These are phyloP conservation scores for Penicillium sp. DNA, from an alignment of 2,329 filamentous ascomycete species.

Conservation along the genomic window DNA sequence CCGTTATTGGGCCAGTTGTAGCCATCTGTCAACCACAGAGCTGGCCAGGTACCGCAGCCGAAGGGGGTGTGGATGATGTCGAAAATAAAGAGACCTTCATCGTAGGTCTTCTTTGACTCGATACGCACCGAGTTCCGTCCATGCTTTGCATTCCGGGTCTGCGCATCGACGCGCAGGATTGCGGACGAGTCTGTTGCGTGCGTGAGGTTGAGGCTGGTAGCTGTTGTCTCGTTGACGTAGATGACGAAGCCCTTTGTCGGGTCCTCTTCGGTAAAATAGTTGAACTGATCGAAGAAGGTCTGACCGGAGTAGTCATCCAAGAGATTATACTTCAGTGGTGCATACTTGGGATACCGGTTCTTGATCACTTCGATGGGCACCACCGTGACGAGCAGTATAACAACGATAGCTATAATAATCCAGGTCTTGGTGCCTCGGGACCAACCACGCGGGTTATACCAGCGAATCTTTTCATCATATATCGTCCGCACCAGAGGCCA, in stretches of 20 bases:
- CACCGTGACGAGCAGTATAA: conserved; percentile 54
- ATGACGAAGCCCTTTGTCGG: conserved; percentile 50
- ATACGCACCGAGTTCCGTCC: conserved; percentile 67
- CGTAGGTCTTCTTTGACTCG: conserved; percentile 61
- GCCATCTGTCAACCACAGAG: conserved; percentile 66
- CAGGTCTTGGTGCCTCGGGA: conserved; percentile 53
- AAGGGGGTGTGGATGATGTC: conserved; percentile 65
- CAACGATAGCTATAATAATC: conserved; percentile 38
- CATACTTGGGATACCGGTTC: conserved; percentile 49
- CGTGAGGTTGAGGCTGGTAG: conserved; percentile 57
- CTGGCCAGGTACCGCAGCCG: conserved; percentile 66
- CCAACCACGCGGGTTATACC: conserved; percentile 57
- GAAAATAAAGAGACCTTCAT: conserved; percentile 68
- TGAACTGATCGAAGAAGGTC: conserved; percentile 49
- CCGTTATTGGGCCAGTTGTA: conserved; percentile 64
- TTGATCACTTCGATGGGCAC: conserved; percentile 43
- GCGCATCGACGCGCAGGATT: conserved; percentile 63
- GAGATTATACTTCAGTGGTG: conserved; percentile 41
- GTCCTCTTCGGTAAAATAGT: conserved; percentile 49
- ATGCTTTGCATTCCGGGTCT: conserved; percentile 58
- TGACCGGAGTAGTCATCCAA: conserved; percentile 45
- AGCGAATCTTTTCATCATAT: conserved; percentile 10
- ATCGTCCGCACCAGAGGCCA: conserved; percentile 47
- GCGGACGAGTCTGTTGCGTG: conserved; percentile 58
- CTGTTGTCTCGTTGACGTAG: conserved; percentile 40